A percentile compares a stretch with the other conserved stretches of the same genome.
Evolutionary conservation across 257 asterid species (phyloP).

Genomic region (Eucommia ulmoides): DNA sequence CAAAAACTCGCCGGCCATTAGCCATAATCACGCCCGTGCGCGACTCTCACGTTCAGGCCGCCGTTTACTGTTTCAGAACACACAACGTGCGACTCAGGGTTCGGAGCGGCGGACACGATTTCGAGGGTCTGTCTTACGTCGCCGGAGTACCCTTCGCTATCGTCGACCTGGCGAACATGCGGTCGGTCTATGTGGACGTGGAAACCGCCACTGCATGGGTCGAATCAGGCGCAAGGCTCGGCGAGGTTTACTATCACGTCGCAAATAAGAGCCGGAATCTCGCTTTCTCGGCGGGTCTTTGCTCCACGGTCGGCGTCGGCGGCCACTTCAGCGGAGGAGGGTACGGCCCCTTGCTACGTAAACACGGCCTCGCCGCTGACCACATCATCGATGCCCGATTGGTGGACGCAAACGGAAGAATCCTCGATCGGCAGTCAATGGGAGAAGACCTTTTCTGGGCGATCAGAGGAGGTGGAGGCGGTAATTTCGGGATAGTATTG

Average conservation of each 20-base stretch:
- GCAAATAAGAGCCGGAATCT: background rate
- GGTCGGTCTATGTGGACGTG: background rate
- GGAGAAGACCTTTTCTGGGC: background rate
- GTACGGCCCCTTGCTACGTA: background rate
- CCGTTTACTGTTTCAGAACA: background rate
- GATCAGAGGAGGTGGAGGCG: background rate
- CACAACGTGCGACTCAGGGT: background rate
- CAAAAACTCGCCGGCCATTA: background rate
- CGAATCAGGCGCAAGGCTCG: background rate
- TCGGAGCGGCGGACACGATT: background rate
- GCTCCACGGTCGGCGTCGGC: slow-evolving; percentile 4
- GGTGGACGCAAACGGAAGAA: background rate
- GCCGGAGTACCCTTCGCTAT: background rate
- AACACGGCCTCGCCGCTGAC: slow-evolving; percentile 3
- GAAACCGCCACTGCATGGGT: background rate
- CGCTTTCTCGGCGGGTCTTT: background rate
- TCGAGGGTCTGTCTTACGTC: background rate
- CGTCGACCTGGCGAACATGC: background rate
- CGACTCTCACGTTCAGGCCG: background rate
- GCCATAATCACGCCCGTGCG: background rate
- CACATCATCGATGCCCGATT: background rate
- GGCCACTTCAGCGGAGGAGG: slow-evolving; percentile 6
- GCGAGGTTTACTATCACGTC: background rate
- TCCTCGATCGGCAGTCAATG: background rate
- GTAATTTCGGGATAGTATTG: background rate